These are phyloP conservation scores for Elaeis guineensis DNA, from an alignment of 176 grass and related monocot species.

Conservation along the genomic window DNA sequence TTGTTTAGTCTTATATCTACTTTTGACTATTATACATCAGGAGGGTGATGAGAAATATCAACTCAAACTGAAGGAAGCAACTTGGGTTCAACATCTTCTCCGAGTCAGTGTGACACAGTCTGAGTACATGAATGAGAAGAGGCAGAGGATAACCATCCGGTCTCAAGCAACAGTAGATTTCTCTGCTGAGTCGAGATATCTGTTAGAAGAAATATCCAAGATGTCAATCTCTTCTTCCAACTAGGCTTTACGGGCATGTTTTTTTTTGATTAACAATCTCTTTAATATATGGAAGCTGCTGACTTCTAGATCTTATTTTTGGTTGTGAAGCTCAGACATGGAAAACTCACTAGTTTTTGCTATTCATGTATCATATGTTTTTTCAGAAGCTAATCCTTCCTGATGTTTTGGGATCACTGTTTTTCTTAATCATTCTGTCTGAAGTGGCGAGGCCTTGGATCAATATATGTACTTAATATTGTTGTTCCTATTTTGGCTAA, in stretches of 20 bases:
- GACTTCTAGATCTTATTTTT: no score
- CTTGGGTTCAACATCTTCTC: conserved; percentile 75
- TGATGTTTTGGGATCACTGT: no score
- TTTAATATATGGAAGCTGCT: no score
- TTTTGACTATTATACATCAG: conserved; percentile 21
- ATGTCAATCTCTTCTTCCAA: conserved; percentile 28
- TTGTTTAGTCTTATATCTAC: background rate
- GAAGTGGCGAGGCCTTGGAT: no score
- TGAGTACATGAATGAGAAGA: conserved; percentile 81
- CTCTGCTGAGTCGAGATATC: conserved; percentile 58
- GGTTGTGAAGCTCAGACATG: no score
- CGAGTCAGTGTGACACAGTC: conserved; percentile 48
- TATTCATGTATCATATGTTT: no score
- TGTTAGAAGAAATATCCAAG: conserved; percentile 76
- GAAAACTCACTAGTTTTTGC: no score
- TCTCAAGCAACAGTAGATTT: conserved; percentile 45
- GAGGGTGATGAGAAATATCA: conserved; percentile 72
- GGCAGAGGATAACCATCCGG: conserved; percentile 79
- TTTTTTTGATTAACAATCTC: no score
- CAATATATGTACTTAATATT: no score
- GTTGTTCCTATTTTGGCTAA: no score
- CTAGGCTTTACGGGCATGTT: background rate
- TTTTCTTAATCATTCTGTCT: no score
- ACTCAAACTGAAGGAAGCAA: conserved; percentile 80
- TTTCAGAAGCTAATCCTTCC: no score